Percentiles rank a stretch among this genome's conserved stretches.
phyloP scores from a whole-genome alignment of 345 rosid genomes.

The Salix brachista region DNA sequence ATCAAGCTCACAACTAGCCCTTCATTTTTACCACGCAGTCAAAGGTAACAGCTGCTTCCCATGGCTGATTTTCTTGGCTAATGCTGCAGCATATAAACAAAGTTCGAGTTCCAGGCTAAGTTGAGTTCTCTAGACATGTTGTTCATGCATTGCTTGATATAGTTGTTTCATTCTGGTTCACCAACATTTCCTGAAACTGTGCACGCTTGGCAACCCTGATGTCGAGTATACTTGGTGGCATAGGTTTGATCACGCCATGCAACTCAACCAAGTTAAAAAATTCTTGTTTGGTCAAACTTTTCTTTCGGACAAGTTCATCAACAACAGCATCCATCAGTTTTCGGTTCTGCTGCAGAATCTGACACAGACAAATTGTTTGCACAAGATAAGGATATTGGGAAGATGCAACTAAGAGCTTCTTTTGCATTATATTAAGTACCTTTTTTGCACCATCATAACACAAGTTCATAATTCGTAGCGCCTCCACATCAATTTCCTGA shows the following conservation, averaged over 20 bases:
- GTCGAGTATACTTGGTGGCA: slow-evolving; percentile 64
- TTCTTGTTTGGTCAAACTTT: slow-evolving; percentile 70
- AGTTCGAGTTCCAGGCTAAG: background rate
- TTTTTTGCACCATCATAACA: slow-evolving; percentile 80
- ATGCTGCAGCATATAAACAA: background rate
- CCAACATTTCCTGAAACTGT: slow-evolving; percentile 48
- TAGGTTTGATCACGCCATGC: slow-evolving; percentile 53
- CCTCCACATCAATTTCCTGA: slow-evolving; percentile 85
- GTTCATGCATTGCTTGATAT: slow-evolving; percentile 4
- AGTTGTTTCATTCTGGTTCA: slow-evolving; percentile 28
- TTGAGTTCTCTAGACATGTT: background rate
- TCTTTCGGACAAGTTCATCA: slow-evolving; percentile 61
- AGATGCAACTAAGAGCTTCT: background rate
- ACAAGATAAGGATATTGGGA: background rate
- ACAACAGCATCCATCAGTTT: slow-evolving; percentile 72
- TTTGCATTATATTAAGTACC: slow-evolving; percentile 33
- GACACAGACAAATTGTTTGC: slow-evolving; percentile 14
- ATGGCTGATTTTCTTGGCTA: background rate
- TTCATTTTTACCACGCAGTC: background rate
- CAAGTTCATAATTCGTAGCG: slow-evolving; percentile 52
- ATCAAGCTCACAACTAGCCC: too few relatives aligned
- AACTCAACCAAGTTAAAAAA: slow-evolving; percentile 59
- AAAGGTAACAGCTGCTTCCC: background rate
- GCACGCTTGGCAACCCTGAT: slow-evolving; percentile 56
- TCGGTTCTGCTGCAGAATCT: slow-evolving; percentile 55